Conservation (phyloP, 2,329 filamentous ascomycete species). For the Aspergillus felis region DNA sequence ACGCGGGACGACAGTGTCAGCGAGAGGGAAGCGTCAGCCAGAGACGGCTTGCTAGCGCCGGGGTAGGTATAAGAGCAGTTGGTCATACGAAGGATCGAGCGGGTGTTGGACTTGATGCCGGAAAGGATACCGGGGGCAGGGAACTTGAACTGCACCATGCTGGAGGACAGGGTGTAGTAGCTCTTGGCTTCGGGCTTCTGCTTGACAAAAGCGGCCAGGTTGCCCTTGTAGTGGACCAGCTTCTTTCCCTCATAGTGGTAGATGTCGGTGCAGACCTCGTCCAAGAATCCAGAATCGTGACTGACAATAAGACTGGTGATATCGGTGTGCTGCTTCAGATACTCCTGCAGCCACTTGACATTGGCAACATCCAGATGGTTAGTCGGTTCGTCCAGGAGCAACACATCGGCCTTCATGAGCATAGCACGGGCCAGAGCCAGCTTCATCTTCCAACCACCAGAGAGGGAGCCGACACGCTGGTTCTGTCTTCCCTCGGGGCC, state of each 20-base stretch:
- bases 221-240: constrained; percentile 56
- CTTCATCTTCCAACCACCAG: constrained; percentile 99
- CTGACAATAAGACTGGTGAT: constrained; percentile 97
- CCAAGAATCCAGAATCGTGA: constrained; percentile 96
- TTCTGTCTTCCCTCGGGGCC: constrained; percentile 85
- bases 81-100: constrained; percentile 91
- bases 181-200: constrained; percentile 91
- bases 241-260: constrained; percentile 99
- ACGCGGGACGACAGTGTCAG: constrained; percentile 86
- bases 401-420: constrained; percentile 93
- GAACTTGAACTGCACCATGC: constrained; percentile 94
- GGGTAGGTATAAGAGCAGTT: constrained; percentile 93
- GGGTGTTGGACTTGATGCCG: constrained; percentile 91
- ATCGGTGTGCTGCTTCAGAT: constrained; percentile 90
- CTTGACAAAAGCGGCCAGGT: constrained; percentile 68
- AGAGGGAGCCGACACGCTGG: constrained; percentile 87
- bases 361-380: constrained; percentile 97
- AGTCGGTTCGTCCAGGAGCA: constrained; percentile 95
- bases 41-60: constrained; percentile 79
- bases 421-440: constrained; percentile 91
- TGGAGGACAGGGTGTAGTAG: constrained; percentile 92
- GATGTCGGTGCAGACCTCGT: constrained; percentile 96
- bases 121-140: constrained; percentile 89
- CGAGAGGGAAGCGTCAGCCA: constrained; percentile 80
- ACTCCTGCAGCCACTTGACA: constrained; percentile 92